Evolutionary conservation across 2,329 filamentous ascomycete genomes (phyloP).

Genomic region (Verticillium nonalfalfae): DNA sequence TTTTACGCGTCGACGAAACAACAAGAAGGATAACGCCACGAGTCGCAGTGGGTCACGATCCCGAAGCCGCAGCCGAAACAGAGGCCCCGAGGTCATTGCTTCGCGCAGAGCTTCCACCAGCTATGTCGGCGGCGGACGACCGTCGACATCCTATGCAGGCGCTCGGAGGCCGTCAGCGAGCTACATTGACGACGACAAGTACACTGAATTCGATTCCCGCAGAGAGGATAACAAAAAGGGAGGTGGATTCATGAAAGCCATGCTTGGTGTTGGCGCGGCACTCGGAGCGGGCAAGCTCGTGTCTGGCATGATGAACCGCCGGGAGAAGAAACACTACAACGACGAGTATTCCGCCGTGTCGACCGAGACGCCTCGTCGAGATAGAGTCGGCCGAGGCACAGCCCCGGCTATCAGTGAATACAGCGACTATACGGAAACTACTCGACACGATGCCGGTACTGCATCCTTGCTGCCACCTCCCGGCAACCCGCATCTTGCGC

Average conservation of each 20-base stretch:
- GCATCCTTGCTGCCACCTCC: slow-evolving; percentile 42
- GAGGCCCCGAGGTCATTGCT: slow-evolving; percentile 42
- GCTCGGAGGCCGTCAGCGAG: slow-evolving; percentile 33
- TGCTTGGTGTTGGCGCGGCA: slow-evolving; percentile 54
- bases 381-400: slow-evolving; percentile 29
- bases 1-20: slow-evolving; percentile 33
- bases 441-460: slow-evolving; percentile 20
- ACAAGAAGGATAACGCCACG: slow-evolving; percentile 29
- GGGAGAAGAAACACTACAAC: slow-evolving; percentile 37
- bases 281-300: slow-evolving; percentile 57
- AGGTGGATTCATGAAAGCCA: slow-evolving; percentile 53
- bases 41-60: slow-evolving; percentile 31
- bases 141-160: slow-evolving; percentile 44
- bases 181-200: slow-evolving; percentile 59
- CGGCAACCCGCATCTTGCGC: slow-evolving; percentile 32
- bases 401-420: slow-evolving; percentile 41
- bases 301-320: slow-evolving; percentile 50
- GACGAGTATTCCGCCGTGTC: slow-evolving; percentile 59
- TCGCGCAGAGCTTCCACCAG: slow-evolving; percentile 50
- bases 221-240: slow-evolving; percentile 21
- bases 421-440: slow-evolving; percentile 38
- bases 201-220: slow-evolving; percentile 36
- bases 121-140: slow-evolving; percentile 40
- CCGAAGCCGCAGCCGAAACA: slow-evolving; percentile 25
- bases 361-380: slow-evolving; percentile 51